These are phyloP conservation scores for Wallacemonas collosoma DNA, from an alignment of 208 protist genomes.

Conservation along the genomic window DNA sequence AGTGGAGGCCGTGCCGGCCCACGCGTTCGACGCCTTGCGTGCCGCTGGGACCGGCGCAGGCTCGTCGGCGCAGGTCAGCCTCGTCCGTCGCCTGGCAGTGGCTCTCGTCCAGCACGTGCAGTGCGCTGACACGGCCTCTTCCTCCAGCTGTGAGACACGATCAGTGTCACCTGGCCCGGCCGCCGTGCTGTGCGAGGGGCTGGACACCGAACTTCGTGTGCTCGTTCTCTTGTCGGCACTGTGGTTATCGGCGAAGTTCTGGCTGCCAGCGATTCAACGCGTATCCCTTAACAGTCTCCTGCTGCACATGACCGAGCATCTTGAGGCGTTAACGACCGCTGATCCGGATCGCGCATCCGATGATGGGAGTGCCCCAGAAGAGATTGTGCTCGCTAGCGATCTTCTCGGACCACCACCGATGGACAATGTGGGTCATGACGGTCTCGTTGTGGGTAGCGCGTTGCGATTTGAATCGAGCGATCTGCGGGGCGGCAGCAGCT, in stretches of 20 bases:
- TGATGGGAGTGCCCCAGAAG: background rate
- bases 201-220: background rate
- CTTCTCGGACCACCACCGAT: slow-evolving; percentile 1
- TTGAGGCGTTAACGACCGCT: background rate
- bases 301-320: slow-evolving; percentile 18
- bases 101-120: no score
- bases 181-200: background rate
- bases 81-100: background rate
- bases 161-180: background rate
- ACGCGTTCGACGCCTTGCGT: background rate
- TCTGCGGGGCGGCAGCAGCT: background rate
- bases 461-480: slow-evolving; percentile 7
- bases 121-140: no score
- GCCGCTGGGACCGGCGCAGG: background rate
- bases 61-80: background rate
- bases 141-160: no score
- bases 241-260: slow-evolving; percentile 29
- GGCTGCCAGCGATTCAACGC: slow-evolving; percentile 34
- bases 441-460: background rate
- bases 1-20: background rate
- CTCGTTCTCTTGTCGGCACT: slow-evolving; percentile 18
- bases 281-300: slow-evolving; percentile 29
- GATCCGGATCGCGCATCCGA: background rate
- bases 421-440: background rate
- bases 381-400: background rate